Evolutionary conservation across 106 monocot species (phyloP).

Genomic region (Acorus calamus): DNA sequence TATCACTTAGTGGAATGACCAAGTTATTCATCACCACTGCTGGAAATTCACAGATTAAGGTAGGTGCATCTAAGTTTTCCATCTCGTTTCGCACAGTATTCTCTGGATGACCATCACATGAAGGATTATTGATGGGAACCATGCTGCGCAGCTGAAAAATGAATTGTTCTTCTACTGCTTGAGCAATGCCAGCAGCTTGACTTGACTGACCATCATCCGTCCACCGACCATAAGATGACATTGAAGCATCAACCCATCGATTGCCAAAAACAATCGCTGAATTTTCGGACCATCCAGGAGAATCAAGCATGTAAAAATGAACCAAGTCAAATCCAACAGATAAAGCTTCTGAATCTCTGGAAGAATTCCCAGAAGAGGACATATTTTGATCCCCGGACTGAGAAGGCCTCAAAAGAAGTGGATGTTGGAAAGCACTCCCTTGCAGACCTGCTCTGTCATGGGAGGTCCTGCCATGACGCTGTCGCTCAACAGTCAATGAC

Average conservation of each 20-base stretch:
- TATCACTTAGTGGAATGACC: constrained; percentile 13
- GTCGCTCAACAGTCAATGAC: constrained; percentile 46
- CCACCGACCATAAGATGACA: constrained; percentile 46
- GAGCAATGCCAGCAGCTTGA: constrained; percentile 53
- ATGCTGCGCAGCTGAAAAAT: constrained; percentile 32
- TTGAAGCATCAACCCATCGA: constrained; percentile 36
- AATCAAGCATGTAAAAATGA: constrained; percentile 47
- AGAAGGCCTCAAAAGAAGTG: constrained; percentile 47
- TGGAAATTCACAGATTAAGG: constrained; percentile 1
- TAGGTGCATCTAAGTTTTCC: not conserved
- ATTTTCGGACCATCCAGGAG: constrained; percentile 36
- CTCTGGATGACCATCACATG: constrained; percentile 12
- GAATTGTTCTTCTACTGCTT: constrained; percentile 63
- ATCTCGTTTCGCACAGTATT: constrained; percentile 12
- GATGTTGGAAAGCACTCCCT: constrained; percentile 52
- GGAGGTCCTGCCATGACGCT: constrained; percentile 29
- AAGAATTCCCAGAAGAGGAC: constrained; percentile 31
- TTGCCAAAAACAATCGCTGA: constrained; percentile 38
- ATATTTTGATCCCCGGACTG: constrained; percentile 18
- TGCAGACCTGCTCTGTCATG: constrained; percentile 24
- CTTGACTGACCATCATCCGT: constrained; percentile 59
- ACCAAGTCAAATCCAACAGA: constrained; percentile 34
- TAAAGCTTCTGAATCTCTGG: constrained; percentile 40
- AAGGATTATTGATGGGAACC: constrained; percentile 18
- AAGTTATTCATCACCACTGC: constrained; percentile 11